phyloP scores from a whole-genome alignment of 768 basidiomycete genomes.

The Lactarius deliciosus region DNA sequence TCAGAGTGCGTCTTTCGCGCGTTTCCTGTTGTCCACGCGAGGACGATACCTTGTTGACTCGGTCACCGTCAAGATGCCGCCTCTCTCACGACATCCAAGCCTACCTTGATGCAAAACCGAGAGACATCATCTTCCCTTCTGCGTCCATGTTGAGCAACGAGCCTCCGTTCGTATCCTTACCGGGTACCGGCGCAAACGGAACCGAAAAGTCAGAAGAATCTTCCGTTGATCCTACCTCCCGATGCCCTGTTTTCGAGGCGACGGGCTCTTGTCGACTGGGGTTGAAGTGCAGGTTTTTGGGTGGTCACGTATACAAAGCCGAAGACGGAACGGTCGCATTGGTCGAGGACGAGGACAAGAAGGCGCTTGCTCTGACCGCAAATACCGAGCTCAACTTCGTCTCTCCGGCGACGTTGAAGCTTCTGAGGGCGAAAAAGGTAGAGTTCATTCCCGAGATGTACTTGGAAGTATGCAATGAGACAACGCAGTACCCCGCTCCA shows the following conservation, averaged over 20 bases:
- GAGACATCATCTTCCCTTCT: slow-evolving; percentile 64
- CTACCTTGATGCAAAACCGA: slow-evolving; percentile 75
- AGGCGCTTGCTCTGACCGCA: slow-evolving; percentile 46
- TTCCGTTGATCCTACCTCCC: slow-evolving; percentile 47
- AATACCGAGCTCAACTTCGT: slow-evolving; percentile 71
- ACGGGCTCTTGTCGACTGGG: slow-evolving; percentile 80
- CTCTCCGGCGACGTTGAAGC: slow-evolving; percentile 54
- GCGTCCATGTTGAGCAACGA: slow-evolving; percentile 43
- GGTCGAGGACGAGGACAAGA: slow-evolving; percentile 57
- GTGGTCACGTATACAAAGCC: slow-evolving; percentile 61
- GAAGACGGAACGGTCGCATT: slow-evolving; percentile 47
- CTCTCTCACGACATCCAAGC: slow-evolving; percentile 73
- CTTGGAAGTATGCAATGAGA: neutral
- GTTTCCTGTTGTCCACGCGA: neutral
- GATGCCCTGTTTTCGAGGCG: slow-evolving; percentile 67
- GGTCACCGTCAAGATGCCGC: slow-evolving; percentile 54
- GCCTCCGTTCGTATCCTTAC: slow-evolving; percentile 51
- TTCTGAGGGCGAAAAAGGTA: slow-evolving; percentile 70
- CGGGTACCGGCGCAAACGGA: slow-evolving; percentile 31
- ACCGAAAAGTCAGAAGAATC: slow-evolving; percentile 35
- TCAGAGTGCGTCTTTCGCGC: slow-evolving; percentile 45
- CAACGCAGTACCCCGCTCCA: slow-evolving; percentile 60
- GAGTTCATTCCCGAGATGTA: slow-evolving; percentile 21
- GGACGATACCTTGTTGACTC: neutral
- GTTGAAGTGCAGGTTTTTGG: slow-evolving; percentile 88